A percentile compares a stretch with the other conserved stretches of the same genome.
Conservation (phyloP, 2,329 filamentous ascomycete species). For the Trichoderma polysporum region DNA sequence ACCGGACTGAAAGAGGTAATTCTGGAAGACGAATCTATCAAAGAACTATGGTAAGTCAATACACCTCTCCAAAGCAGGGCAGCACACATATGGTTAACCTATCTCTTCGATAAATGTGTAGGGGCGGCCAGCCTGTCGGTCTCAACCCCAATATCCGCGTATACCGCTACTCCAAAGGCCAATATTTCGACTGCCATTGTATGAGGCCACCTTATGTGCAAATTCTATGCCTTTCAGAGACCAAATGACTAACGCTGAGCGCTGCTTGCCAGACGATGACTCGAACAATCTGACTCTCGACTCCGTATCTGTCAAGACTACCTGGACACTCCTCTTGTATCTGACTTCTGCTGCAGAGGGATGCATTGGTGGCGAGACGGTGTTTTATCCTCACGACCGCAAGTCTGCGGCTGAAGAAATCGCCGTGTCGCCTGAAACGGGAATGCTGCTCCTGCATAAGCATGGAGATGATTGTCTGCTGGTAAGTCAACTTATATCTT, state of each 20-base stretch:
- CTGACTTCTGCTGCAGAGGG: constrained; percentile 73
- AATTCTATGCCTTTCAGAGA: neutral
- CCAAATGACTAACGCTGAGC: neutral
- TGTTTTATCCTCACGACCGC: constrained; percentile 77
- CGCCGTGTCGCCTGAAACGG: constrained; percentile 73
- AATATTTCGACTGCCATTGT: constrained; percentile 95
- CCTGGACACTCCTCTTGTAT: constrained; percentile 89
- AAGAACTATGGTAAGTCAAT: constrained; percentile 46
- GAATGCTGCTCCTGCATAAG: constrained; percentile 81
- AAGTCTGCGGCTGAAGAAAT: constrained; percentile 62
- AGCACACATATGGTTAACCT: neutral
- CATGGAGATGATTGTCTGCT: constrained; percentile 88
- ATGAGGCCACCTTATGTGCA: constrained; percentile 35
- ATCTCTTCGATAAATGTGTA: constrained; percentile 40
- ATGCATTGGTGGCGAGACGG: constrained; percentile 83
- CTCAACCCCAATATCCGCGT: constrained; percentile 86
- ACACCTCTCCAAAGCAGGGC: neutral
- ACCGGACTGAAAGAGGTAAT: constrained; percentile 70
- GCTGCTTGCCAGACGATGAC: constrained; percentile 68
- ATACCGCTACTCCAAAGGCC: constrained; percentile 80
- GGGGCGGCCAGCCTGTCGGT: constrained; percentile 81
- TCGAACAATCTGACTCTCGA: constrained; percentile 64
- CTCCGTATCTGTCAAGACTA: constrained; percentile 55
- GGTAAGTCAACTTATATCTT: constrained; percentile 42
- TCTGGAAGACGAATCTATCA: constrained; percentile 40